phyloP scores from a whole-genome alignment of 2,329 filamentous ascomycete genomes.

The Teratosphaeriaceae sp. region DNA sequence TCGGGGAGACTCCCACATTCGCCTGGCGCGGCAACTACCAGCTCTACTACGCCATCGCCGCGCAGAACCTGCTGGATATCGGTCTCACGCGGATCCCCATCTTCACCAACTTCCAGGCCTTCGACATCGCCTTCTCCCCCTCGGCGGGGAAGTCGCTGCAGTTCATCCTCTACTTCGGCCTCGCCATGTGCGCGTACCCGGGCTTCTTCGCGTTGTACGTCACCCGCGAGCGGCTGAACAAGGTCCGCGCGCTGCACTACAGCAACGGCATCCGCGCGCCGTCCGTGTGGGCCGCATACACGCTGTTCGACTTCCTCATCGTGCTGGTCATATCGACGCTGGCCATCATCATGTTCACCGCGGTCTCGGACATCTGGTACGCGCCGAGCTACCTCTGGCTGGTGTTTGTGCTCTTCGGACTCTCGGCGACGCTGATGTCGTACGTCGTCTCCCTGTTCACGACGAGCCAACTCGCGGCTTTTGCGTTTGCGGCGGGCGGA shows the following conservation, averaged over 20 bases:
- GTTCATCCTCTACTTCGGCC: constrained; percentile 71
- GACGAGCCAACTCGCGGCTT: constrained; percentile 72
- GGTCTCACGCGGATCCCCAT: constrained; percentile 63
- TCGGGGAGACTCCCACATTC: constrained; percentile 59
- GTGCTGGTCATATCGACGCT: constrained; percentile 61
- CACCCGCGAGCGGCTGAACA: constrained; percentile 70
- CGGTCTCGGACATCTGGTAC: constrained; percentile 63
- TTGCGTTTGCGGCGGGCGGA: constrained; percentile 71
- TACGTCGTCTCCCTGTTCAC: constrained; percentile 79
- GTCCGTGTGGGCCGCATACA: constrained; percentile 80
- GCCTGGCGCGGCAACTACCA: constrained; percentile 63
- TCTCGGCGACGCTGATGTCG: constrained; percentile 67
- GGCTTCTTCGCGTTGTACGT: constrained; percentile 86
- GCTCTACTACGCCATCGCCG: constrained; percentile 62
- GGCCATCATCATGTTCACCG: constrained; percentile 62
- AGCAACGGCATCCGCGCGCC: constrained; percentile 80
- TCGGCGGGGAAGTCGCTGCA: constrained; percentile 67
- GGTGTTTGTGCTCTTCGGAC: constrained; percentile 71
- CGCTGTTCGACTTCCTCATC: constrained; percentile 71
- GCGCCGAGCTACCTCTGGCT: constrained; percentile 75
- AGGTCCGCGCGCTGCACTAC: constrained; percentile 80
- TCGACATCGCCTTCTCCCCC: constrained; percentile 67
- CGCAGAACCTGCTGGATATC: constrained; percentile 87
- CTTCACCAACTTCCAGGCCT: constrained; percentile 63
- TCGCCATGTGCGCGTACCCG: constrained; percentile 71